Conservation (phyloP, 768 basidiomycete species). For the Sutorius australiensis region DNA sequence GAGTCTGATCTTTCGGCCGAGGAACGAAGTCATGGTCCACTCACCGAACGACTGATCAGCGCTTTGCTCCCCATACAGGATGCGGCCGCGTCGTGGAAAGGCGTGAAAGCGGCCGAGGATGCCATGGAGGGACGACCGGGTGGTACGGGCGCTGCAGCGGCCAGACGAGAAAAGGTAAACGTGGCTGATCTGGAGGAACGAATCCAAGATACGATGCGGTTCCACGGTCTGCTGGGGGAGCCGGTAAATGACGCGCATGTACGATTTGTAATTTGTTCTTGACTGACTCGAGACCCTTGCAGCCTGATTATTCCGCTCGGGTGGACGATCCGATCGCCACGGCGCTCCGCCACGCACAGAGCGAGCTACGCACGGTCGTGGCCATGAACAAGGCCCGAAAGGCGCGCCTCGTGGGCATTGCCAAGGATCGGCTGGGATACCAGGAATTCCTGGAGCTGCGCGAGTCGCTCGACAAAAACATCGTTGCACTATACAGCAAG, state of each 20-base stretch:
- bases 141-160: constrained; percentile 74
- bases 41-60: constrained; percentile 82
- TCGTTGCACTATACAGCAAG: constrained; percentile 68
- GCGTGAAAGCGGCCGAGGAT: constrained; percentile 79
- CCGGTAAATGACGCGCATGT: constrained; percentile 51
- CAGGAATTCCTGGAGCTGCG: constrained; percentile 87
- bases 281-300: constrained; percentile 20
- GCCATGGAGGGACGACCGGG: constrained; percentile 82
- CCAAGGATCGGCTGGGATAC: constrained; percentile 83
- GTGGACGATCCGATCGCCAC: constrained; percentile 95
- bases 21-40: constrained; percentile 78
- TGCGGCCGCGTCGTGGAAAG: constrained; percentile 56
- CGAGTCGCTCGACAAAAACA: constrained; percentile 84
- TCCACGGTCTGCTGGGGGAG: constrained; percentile 64
- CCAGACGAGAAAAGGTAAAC: constrained; percentile 69
- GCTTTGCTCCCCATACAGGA: constrained; percentile 71
- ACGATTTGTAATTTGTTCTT: constrained; percentile 1
- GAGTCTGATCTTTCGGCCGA: constrained; percentile 70
- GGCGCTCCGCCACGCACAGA: constrained; percentile 84
- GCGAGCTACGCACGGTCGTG: constrained; percentile 70
- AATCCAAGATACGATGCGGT: constrained; percentile 72
- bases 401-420: constrained; percentile 64
- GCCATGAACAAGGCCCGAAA: constrained; percentile 83
- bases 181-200: constrained; percentile 76
- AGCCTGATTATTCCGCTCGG: constrained; percentile 73